Evolutionary conservation across 2,329 filamentous ascomycete species (phyloP).

Genomic region (Colletotrichum gloeosporioides): DNA sequence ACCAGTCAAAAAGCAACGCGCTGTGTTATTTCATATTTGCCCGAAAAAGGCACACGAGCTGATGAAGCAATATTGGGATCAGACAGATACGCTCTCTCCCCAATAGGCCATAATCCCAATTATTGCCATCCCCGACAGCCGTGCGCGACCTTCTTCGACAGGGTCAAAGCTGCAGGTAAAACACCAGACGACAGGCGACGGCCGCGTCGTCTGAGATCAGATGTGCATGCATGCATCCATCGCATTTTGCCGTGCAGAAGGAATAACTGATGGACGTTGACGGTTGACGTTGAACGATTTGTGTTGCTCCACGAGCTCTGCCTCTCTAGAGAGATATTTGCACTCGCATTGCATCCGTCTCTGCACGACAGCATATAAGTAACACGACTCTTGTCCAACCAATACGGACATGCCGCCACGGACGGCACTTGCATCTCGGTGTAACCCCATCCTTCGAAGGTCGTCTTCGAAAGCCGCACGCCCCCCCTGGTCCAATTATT

Average conservation of each 20-base stretch:
- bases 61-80: neutral
- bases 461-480: neutral
- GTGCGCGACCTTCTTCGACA: neutral
- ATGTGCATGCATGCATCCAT: neutral
- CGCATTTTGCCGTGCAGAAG: neutral
- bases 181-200: slow-evolving; percentile 14
- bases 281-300: neutral
- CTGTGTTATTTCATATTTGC: neutral
- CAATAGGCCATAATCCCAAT: neutral
- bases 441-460: slow-evolving; percentile 1
- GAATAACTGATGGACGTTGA: neutral
- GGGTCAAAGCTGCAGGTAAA: neutral
- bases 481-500: neutral
- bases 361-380: too few relatives aligned
- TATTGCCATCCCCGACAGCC: neutral
- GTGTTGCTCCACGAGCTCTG: neutral
- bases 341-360: neutral
- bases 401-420: neutral
- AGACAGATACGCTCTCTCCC: neutral
- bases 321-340: neutral
- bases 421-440: slow-evolving; percentile 14
- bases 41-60: neutral
- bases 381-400: neutral
- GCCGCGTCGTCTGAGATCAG: neutral
- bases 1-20: neutral